Evolutionary conservation across 208 protist species (phyloP).

Genomic region (Leishmania braziliensis): DNA sequence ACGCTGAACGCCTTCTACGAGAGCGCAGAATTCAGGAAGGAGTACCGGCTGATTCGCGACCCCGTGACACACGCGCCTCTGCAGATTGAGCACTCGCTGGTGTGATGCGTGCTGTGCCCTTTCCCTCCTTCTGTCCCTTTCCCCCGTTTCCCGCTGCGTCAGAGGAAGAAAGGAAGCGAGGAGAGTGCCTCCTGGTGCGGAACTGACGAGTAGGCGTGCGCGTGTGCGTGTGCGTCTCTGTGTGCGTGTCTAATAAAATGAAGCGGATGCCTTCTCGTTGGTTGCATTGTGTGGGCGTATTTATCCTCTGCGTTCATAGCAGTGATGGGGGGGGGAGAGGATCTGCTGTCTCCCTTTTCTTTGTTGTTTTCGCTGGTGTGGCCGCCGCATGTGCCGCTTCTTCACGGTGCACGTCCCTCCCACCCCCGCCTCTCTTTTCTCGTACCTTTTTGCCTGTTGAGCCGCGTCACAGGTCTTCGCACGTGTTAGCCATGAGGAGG

Average conservation of each 20-base stretch:
- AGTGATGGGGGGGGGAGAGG: not conserved
- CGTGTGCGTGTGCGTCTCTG: not conserved
- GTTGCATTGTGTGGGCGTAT: not conserved
- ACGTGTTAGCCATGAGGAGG: not conserved
- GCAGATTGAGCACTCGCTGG: slow-evolving; percentile 79
- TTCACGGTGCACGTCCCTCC: not conserved
- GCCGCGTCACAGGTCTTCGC: not conserved
- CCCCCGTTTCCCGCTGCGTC: not conserved
- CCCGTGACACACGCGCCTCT: slow-evolving; percentile 66
- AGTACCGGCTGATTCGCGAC: slow-evolving; percentile 87
- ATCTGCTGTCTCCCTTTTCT: slow-evolving; percentile 2
- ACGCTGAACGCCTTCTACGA: slow-evolving; percentile 84
- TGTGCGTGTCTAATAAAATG: not conserved
- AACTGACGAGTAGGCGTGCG: not conserved
- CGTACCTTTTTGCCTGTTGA: not conserved
- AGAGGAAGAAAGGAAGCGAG: not conserved
- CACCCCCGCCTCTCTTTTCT: not conserved
- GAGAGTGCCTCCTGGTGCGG: not conserved
- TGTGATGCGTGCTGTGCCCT: slow-evolving; percentile 3
- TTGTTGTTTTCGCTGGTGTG: not conserved
- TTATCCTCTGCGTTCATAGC: not conserved
- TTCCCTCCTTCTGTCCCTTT: not conserved
- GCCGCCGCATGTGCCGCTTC: not conserved
- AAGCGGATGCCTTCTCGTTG: not conserved
- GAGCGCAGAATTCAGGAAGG: slow-evolving; percentile 73